Conservation (phyloP, 768 basidiomycete genomes). For the Leccinum incarnatum region DNA sequence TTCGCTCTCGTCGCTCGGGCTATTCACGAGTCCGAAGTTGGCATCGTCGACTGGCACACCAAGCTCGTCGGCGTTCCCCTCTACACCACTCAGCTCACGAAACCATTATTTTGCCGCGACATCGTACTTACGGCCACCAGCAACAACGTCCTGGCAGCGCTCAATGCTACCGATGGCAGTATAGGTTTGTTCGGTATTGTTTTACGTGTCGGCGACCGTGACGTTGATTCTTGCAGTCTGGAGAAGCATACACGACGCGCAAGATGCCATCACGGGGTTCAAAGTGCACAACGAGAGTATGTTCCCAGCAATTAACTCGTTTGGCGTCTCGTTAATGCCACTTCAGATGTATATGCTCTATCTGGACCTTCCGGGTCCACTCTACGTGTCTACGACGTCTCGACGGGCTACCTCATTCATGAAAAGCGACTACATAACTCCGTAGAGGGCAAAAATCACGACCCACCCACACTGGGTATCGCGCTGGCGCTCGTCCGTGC, state of each 20-base stretch:
- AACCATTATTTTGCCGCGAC: conserved; percentile 61
- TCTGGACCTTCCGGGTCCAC: conserved; percentile 74
- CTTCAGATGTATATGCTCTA: conserved; percentile 61
- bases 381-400: conserved; percentile 63
- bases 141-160: conserved; percentile 75
- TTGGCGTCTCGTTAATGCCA: neutral
- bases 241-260: conserved; percentile 72
- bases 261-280: conserved; percentile 67
- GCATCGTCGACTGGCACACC: conserved; percentile 87
- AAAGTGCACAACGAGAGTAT: conserved; percentile 55
- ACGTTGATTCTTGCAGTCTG: conserved; percentile 49
- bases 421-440: conserved; percentile 62
- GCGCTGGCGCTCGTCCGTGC: conserved; percentile 42
- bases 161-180: conserved; percentile 65
- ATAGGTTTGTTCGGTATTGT: conserved; percentile 48
- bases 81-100: conserved; percentile 43
- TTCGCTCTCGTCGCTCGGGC: conserved; percentile 37
- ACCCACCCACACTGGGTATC: conserved; percentile 56
- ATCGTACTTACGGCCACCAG: conserved; percentile 64
- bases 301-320: conserved; percentile 20
- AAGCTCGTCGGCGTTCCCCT: conserved; percentile 71
- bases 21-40: conserved; percentile 71
- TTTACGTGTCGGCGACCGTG: conserved; percentile 3
- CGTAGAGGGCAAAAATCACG: conserved; percentile 40
- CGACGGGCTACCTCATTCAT: conserved; percentile 60